Percentiles rank a stretch among this genome's conserved stretches.
These are phyloP conservation scores for Sphaerostilbella broomeana DNA, from an alignment of 2,329 filamentous ascomycete genomes.

Conservation along the genomic window DNA sequence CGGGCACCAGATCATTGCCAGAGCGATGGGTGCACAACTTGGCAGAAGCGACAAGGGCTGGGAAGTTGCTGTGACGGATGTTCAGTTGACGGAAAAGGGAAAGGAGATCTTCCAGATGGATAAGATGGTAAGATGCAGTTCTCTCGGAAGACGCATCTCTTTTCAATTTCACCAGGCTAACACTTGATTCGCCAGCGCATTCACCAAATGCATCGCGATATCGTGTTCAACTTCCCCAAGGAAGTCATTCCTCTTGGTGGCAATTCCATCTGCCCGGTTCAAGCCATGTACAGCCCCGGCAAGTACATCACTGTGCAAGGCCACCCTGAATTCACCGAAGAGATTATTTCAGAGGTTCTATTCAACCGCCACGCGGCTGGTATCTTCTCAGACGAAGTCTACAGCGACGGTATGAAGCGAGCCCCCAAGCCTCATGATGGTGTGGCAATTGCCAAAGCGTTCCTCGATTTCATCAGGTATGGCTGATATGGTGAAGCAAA, in stretches of 20 bases:
- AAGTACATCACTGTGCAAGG: conserved; percentile 38
- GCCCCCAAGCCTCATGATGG: conserved; percentile 70
- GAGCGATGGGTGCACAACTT: conserved; percentile 34
- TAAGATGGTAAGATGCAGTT: conserved; percentile 27
- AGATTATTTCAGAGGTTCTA: conserved; percentile 34
- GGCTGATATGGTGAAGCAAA: conserved; percentile 21
- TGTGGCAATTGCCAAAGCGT: conserved; percentile 63
- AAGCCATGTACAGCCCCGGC: conserved; percentile 36
- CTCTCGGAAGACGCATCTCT: too few relatives aligned
- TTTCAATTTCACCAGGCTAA: too few relatives aligned
- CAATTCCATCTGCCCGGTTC: conserved; percentile 35
- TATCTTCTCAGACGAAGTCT: conserved; percentile 64
- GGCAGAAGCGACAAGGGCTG: conserved; percentile 35
- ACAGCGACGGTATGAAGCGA: conserved; percentile 59
- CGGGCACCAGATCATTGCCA: conserved; percentile 42
- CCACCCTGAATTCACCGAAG: conserved; percentile 40
- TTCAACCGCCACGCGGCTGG: conserved; percentile 55
- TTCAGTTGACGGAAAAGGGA: conserved; percentile 34
- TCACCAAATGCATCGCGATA: conserved; percentile 44
- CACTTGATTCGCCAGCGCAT: too few relatives aligned
- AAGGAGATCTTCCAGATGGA: conserved; percentile 33
- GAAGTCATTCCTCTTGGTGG: conserved; percentile 35
- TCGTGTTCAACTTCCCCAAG: conserved; percentile 34
- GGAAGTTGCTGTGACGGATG: conserved; percentile 39
- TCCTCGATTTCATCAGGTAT: conserved; percentile 70